phyloP scores from a whole-genome alignment of 2,329 filamentous ascomycete genomes.

The Colletotrichum orchidophilum region DNA sequence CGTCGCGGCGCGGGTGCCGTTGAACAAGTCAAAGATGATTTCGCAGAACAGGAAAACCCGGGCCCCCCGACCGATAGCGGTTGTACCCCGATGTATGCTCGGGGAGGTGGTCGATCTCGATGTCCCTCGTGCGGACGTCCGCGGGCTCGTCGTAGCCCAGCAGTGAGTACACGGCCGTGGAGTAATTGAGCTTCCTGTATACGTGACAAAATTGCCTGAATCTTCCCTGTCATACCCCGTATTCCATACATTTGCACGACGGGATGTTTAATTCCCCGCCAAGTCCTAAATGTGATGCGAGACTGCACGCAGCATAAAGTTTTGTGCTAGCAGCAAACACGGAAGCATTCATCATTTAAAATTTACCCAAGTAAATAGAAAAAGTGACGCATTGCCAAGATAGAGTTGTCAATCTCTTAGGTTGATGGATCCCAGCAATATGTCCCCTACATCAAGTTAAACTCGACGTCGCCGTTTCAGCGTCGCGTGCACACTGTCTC shows the following conservation, averaged over 20 bases:
- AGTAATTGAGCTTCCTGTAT: constrained; percentile 13
- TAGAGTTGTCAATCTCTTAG: background rate
- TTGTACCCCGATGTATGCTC: constrained; percentile 23
- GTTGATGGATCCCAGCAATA: background rate
- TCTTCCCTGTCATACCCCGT: background rate
- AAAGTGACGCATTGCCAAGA: background rate
- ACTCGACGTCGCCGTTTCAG: constrained; percentile 13
- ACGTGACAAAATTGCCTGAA: background rate
- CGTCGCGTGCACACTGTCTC: background rate
- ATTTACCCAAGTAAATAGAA: background rate
- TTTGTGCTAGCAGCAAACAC: background rate
- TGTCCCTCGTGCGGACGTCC: constrained; percentile 25
- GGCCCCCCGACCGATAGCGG: constrained; percentile 12
- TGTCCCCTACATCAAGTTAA: background rate
- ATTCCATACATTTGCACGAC: no score
- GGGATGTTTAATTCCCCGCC: background rate
- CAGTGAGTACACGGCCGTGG: constrained; percentile 12
- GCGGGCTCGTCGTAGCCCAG: constrained; percentile 14
- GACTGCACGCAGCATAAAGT: background rate
- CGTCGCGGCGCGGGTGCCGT: constrained; percentile 22
- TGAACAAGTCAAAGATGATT: background rate
- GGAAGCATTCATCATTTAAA: background rate
- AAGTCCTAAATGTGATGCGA: background rate
- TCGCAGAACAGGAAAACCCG: constrained; percentile 28
- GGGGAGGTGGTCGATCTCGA: constrained; percentile 31